Base-by-base conservation (phyloP, 352 stramenopile genomes). In the Globisporangium cystogenes region DNA sequence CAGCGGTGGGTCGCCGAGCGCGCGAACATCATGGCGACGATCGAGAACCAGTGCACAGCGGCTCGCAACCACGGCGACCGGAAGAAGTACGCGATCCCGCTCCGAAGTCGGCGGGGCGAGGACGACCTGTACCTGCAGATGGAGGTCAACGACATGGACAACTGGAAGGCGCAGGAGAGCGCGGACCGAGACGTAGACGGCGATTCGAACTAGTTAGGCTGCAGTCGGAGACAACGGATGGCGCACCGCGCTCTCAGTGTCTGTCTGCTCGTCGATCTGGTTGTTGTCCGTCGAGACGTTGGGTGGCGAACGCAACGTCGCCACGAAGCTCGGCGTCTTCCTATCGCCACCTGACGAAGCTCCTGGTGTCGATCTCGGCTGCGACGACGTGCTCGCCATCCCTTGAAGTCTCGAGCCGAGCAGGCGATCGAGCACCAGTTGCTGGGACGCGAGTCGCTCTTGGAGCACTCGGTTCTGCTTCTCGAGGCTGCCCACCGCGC, bases 11-110 rank as follows among this genome's bases (percentile, higher is more conserved):
- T 83, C 15, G 76, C 76, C 4, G 76, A 85, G 53, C 69, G 74
- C 23, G 73, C 76, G 16, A 85, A 87, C 31, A 82, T 87, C 57
- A 87, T 87, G 74, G 27, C 66, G 14, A 72, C 70, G 3, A 81
- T 82, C 54, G 70, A 84, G 47, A 76, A 82, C 26, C 70, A 81
- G 47, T 74, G 64, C 27, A 59, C 62, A 8, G 36, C 48, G 0
- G 62, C 66, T 11, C 65, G 55, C 37, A 81, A 75, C 57, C 55
- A 74, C 48, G 52, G 44, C 3, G 58, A 63, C 18, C 64, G 73
- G 37, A 64, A 70, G 35, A 57, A 57, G 31, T 84, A 81, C 42
- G 70, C 70, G 8, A 70, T 84, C 7, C 62, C 64, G 11, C 51
- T 80, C 31, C 55, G 71, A 24, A 70, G 67, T 33, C 65, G 69